Conservation (phyloP, 139 green algal genomes). For the Mychonastes homosphaera region DNA sequence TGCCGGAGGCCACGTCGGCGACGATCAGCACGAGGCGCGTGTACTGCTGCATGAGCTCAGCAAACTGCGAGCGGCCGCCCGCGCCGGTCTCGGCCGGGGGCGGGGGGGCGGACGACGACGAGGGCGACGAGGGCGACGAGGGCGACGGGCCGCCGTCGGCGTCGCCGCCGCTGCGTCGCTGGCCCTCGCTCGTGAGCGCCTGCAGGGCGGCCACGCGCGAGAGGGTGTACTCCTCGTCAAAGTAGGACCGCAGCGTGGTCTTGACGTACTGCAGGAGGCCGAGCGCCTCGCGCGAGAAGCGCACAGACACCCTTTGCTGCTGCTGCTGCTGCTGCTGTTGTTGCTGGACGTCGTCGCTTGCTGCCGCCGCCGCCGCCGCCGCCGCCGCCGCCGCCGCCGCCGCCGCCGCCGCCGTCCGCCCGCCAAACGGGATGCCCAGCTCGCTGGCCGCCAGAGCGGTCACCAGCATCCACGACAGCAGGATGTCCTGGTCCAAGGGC, state of each 20-base stretch:
- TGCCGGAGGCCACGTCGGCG: slow-evolving; percentile 35
- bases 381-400: slow-evolving; percentile 19
- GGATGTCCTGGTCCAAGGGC: slow-evolving; percentile 29
- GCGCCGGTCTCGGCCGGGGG: too few species aligned
- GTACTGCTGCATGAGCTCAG: slow-evolving; percentile 58
- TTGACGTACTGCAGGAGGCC: slow-evolving; percentile 41
- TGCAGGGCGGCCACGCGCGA: slow-evolving; percentile 22
- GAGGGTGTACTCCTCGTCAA: slow-evolving; percentile 25
- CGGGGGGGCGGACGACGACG: too few species aligned
- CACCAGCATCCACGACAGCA: slow-evolving; percentile 45
- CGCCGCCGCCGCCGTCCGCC: slow-evolving; percentile 5
- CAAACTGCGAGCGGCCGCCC: slow-evolving; percentile 6
- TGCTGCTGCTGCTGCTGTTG: slow-evolving; percentile 5
- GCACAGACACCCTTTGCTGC: background rate
- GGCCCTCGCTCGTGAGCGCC: slow-evolving; percentile 1
- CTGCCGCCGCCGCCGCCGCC: background rate
- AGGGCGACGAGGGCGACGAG: too few species aligned
- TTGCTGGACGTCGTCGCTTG: background rate
- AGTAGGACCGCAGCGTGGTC: slow-evolving; percentile 34
- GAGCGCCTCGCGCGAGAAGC: slow-evolving; percentile 2
- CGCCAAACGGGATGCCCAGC: slow-evolving; percentile 29
- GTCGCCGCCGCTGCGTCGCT: slow-evolving; percentile 2
- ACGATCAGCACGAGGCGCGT: slow-evolving; percentile 49
- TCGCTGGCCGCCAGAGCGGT: slow-evolving; percentile 47
- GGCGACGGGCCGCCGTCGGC: too few species aligned